Conservation (phyloP, 1,139 yeast species). For the Arxiozyma slooffiae region DNA sequence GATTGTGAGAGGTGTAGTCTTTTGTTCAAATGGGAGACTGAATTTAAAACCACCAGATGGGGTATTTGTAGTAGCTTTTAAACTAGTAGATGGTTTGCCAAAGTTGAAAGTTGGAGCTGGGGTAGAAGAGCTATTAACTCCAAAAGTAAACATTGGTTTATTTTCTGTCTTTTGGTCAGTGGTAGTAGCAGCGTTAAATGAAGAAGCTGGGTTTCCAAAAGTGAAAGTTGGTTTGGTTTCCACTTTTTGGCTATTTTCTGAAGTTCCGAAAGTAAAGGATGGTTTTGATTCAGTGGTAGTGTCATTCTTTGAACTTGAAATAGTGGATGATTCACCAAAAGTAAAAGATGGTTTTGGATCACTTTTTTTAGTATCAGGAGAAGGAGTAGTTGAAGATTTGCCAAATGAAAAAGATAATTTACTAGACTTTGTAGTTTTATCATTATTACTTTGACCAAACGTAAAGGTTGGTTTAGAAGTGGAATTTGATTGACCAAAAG, state of each 20-base stretch:
- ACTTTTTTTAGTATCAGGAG: not conserved
- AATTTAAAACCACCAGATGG: constrained; percentile 27
- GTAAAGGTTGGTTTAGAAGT: constrained; percentile 1
- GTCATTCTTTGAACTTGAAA: not conserved
- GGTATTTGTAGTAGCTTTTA: constrained; percentile 3
- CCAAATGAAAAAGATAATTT: constrained; percentile 20
- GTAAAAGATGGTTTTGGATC: constrained; percentile 1
- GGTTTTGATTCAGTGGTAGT: constrained; percentile 11
- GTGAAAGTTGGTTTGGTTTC: constrained; percentile 9
- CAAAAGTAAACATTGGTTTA: constrained; percentile 29
- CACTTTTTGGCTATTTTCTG: constrained; percentile 2
- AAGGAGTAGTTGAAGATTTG: not conserved
- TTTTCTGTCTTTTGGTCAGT: constrained; percentile 9
- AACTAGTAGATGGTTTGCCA: constrained; percentile 10
- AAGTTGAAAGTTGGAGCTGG: constrained; percentile 18
- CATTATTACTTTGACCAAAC: constrained; percentile 2
- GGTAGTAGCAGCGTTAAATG: constrained; percentile 10
- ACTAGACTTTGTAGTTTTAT: constrained; percentile 7
- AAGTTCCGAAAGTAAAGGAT: constrained; percentile 25
- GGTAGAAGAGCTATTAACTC: constrained; percentile 11
- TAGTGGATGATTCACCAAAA: not conserved
- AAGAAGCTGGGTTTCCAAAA: constrained; percentile 5
- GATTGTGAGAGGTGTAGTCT: constrained; percentile 1
- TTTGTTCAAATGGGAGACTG: constrained; percentile 26
- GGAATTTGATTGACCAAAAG: not conserved